Percentiles rank a stretch among this genome's conserved stretches.
Evolutionary conservation across 1,139 yeast genomes (phyloP).

Genomic region (Taiozyma sp.): DNA sequence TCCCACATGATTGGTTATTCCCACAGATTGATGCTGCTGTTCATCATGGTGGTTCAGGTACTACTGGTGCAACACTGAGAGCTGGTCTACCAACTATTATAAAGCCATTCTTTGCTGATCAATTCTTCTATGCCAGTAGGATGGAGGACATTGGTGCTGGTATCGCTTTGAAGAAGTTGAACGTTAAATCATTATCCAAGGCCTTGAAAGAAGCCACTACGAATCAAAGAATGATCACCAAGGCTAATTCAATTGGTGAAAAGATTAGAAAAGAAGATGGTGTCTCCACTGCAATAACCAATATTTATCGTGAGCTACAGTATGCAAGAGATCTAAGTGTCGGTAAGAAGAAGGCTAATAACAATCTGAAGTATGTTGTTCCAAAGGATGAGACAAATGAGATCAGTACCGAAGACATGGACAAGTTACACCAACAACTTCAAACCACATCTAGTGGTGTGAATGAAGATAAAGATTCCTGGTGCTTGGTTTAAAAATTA

Average conservation of each 20-base stretch:
- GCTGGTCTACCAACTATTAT: slow-evolving; percentile 87
- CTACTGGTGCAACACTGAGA: slow-evolving; percentile 86
- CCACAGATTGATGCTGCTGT: slow-evolving; percentile 89
- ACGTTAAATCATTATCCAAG: slow-evolving; percentile 51
- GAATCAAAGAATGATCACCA: slow-evolving; percentile 58
- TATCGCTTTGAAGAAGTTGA: slow-evolving; percentile 59
- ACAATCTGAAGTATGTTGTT: not conserved
- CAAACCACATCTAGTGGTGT: slow-evolving; percentile 4
- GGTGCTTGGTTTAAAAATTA: slow-evolving; percentile 24
- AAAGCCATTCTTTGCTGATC: slow-evolving; percentile 96
- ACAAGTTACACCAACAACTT: slow-evolving; percentile 7
- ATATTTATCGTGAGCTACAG: slow-evolving; percentile 72
- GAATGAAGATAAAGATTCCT: slow-evolving; percentile 25
- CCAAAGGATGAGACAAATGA: slow-evolving; percentile 1
- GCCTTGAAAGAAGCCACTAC: slow-evolving; percentile 68
- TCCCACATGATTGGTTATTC: slow-evolving; percentile 95
- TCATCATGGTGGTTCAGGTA: slow-evolving; percentile 97
- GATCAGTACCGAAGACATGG: slow-evolving; percentile 5
- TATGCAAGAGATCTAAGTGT: slow-evolving; percentile 56
- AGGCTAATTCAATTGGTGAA: slow-evolving; percentile 57
- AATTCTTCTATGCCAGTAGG: slow-evolving; percentile 81
- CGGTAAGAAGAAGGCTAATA: slow-evolving; percentile 21
- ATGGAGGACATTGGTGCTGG: slow-evolving; percentile 94
- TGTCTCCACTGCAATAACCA: slow-evolving; percentile 66
- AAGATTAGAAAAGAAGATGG: slow-evolving; percentile 71